These are phyloP conservation scores for Suillus luteus DNA, from an alignment of 768 basidiomycete species.

Conservation along the genomic window DNA sequence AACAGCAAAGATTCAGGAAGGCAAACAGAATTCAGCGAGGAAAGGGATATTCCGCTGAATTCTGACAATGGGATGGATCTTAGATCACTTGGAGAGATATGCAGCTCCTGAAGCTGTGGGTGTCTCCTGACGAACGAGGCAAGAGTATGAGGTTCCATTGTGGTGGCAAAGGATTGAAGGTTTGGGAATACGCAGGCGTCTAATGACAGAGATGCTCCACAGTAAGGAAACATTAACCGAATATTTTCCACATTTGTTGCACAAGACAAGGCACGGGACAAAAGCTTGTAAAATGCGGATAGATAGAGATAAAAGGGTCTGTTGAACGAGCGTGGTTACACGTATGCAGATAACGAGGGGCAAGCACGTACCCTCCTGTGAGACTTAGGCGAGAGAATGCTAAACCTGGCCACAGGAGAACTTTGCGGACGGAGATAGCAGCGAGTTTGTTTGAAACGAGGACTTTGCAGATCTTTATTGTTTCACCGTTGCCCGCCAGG, in stretches of 20 bases:
- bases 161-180: conserved; percentile 8
- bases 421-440: conserved; percentile 10
- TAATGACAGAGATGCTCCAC: conserved; percentile 4
- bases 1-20: conserved; percentile 8
- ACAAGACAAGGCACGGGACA: conserved; percentile 5
- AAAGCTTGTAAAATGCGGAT: conserved; percentile 9
- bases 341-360: not conserved
- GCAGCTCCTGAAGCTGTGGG: conserved; percentile 7
- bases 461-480: conserved; percentile 8
- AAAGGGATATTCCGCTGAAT: conserved; percentile 8
- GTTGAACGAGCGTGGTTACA: conserved; percentile 1
- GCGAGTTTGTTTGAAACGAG: conserved; percentile 13
- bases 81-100: conserved; percentile 5
- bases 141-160: conserved; percentile 7
- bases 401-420: conserved; percentile 6
- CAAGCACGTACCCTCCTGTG: conserved; percentile 3
- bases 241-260: not conserved
- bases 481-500: not conserved
- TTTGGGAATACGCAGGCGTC: conserved; percentile 8
- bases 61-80: not conserved
- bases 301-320: conserved; percentile 10
- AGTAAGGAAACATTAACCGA: conserved; percentile 12
- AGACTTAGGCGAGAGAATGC: conserved; percentile 1
- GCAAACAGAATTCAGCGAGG: not conserved
- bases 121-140: conserved; percentile 11